A percentile compares a stretch with the other conserved stretches of the same genome.
Conservation (phyloP, 306 rosid species). For the Acacia melanoxylon region DNA sequence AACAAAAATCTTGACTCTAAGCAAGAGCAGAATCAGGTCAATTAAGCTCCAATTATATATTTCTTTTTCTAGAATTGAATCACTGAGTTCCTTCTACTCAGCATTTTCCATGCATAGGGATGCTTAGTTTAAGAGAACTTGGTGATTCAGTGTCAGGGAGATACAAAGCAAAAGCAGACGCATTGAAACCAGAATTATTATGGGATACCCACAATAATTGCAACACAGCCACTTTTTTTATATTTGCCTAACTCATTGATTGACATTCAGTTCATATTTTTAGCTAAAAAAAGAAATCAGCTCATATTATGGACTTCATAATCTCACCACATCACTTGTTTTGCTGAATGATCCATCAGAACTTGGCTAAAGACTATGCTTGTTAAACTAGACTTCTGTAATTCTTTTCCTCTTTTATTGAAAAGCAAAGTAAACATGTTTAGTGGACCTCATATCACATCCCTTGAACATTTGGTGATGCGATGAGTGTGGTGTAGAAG, state of each 20-base stretch:
- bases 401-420: background rate
- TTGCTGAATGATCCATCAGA: background rate
- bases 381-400: background rate
- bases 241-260: background rate
- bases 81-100: background rate
- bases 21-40: background rate
- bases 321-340: conserved; percentile 6
- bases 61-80: background rate
- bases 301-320: background rate
- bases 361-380: background rate
- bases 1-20: background rate
- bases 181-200: background rate
- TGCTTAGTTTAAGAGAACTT: background rate
- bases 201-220: background rate
- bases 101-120: background rate
- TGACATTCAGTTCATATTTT: conserved; percentile 10
- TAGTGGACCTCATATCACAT: background rate
- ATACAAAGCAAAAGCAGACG: background rate
- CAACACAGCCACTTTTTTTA: background rate
- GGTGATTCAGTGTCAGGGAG: background rate
- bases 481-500: too few relatives aligned
- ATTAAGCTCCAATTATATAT: background rate
- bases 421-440: background rate
- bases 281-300: background rate
- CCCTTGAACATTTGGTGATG: background rate